Evolutionary conservation across 495 filamentous ascomycete species (phyloP), one percentile per base, ranked within the genome.

Genomic region (Penicillium verhagenii): DNA sequence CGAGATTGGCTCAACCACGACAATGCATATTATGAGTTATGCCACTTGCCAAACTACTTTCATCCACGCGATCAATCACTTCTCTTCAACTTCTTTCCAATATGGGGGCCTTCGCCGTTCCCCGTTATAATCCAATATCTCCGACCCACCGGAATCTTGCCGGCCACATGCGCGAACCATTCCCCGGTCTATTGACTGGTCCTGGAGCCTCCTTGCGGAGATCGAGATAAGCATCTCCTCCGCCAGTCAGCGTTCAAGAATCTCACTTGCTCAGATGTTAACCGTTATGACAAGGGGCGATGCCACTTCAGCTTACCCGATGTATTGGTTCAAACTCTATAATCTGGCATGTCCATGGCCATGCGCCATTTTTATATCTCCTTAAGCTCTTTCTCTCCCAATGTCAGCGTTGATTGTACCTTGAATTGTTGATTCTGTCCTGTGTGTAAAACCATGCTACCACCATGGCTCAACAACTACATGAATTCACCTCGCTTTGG

Each of bases 401-500:
- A 19, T n/a, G n/a, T n/a, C n/a, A n/a, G n/a, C n/a, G 18, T 50
- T 2, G 28, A 28, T 21, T 26, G 13, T 45, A 16, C 13, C 19
- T 33, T 49, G 4, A 6, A 42, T 21, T 21, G 14, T 21, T 21
- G 14, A 26, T 46, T 25, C 28, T 13, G 6, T 47, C 31, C 52
- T 19, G 7, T 47, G n/a, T n/a, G n/a, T n/a, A n/a, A 38, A 57
- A 43, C 57, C 33, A 66, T 71, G 62, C 56, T 19, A 47, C 29
- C 51, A 71, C 63, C 20, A 65, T 66, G 59, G 66, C 72, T 16
- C 49, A 42, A 19, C 8, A 43, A 13, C 25, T 25, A 35, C 60
- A 59, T 44, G 58, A 65, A 37, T 18, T 49, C 43, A 71, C 68
- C 25, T 79, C 70, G 52, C 80, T 85, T 70, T 94, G 90, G 89